Evolutionary conservation across 176 grass and related monocot species (phyloP).

Genomic region (Carex pumila): DNA sequence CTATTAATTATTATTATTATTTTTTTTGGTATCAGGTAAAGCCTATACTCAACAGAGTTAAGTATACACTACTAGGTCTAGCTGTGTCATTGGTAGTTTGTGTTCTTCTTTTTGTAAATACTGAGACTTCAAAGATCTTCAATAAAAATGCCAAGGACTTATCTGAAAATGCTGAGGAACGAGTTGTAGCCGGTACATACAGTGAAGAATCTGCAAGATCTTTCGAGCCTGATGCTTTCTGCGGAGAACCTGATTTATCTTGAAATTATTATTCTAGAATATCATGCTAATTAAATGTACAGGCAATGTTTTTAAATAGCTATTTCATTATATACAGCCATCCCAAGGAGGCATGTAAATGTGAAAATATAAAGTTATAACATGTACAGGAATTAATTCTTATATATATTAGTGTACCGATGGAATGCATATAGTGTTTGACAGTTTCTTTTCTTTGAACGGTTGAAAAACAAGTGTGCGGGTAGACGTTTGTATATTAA

Average conservation of each 20-base stretch:
- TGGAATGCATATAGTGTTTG: background rate
- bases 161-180: constrained; percentile 22
- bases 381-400: constrained; percentile 2
- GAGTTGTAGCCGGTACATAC: constrained; percentile 58
- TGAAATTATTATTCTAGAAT: background rate
- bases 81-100: constrained; percentile 66
- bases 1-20: background rate
- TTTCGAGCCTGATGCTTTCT: constrained; percentile 87
- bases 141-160: constrained; percentile 31
- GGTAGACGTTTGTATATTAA: no score
- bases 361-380: background rate
- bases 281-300: background rate
- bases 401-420: constrained; percentile 2
- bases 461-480: background rate
- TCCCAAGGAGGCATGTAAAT: background rate
- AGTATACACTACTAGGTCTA: constrained; percentile 72
- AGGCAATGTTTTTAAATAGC: background rate
- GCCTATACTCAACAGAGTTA: constrained; percentile 84
- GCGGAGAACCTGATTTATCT: constrained; percentile 67
- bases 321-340: background rate
- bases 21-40: constrained; percentile 48
- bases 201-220: constrained; percentile 62
- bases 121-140: constrained; percentile 31
- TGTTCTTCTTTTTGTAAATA: constrained; percentile 61
- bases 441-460: background rate